Base-by-base conservation (phyloP, 176 grass and related monocot species). In the Chrysopogon serrulatus region DNA sequence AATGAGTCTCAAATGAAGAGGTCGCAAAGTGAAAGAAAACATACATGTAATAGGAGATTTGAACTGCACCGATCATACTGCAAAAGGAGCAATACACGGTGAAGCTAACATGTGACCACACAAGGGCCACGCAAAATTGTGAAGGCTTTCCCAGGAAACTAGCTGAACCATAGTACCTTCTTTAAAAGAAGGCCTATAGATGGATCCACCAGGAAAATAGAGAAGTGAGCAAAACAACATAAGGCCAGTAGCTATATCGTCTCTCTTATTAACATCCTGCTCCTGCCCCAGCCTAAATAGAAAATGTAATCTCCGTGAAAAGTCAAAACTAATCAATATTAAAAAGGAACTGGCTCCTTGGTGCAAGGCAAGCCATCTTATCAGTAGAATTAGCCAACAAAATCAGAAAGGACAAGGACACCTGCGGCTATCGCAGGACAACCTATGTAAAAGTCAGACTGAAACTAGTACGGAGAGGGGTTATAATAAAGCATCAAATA, bases 301-400 rank as follows among this genome's bases (percentile, higher is more conserved):
- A 85, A 53, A 82, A 82, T 65, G 34, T 5, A 64, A 43, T 65
- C 16, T 14, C 35, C 26, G 54, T 10, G 8, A 7, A 71, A 90
- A 68, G 42, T 90, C 78, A 86, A 42, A 77, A 71, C 71, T 82
- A 84, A 62, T 70, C 28, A 36, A 54, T 68, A 64, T 26, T 72
- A 56, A 63, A 79, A 80, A n/a, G 21, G 41, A 60, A n/a, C 18
- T 80, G 32, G 64, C 56, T 82, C 16, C 49, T 44, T 9, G 54
- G 41, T 85, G 62, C 77, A 76, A 82, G 42, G 77, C 24, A 41
- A 63, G 40, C 51, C 42, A 76, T 85, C 31, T 71, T 71, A 76
- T 65, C 8, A 1, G 65, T 56, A 13, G 72, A 82, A 72, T 72
- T 54, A 77, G 54, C 27, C 19, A 57, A 82, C 37, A 71, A 71